A percentile compares a stretch with the other conserved stretches of the same genome.
These are phyloP conservation scores for Ustilago hordei DNA, from an alignment of 1,284 basidiomycete genomes.

Conservation along the genomic window DNA sequence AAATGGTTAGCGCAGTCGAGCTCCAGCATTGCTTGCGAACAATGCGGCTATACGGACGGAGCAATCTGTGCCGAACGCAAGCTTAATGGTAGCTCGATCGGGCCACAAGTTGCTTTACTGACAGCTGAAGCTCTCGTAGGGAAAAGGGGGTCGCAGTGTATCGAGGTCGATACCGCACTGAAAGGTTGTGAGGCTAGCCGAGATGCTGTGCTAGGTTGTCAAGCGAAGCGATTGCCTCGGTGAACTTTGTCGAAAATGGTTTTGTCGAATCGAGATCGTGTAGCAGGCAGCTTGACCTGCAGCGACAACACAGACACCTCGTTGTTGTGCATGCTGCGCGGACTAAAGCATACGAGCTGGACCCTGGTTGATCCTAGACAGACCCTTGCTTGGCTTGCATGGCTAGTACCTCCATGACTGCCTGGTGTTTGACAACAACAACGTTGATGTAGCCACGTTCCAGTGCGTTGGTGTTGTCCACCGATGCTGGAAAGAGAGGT, in stretches of 20 bases:
- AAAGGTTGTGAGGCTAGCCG: conserved; percentile 1
- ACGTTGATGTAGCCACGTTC: too few relatives aligned
- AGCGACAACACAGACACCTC: background rate
- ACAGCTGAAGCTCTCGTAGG: too few relatives aligned
- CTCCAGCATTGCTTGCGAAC: too few relatives aligned
- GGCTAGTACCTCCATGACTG: background rate
- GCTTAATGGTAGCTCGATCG: background rate
- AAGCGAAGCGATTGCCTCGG: conserved; percentile 1
- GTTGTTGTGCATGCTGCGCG: background rate
- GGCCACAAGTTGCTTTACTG: too few relatives aligned
- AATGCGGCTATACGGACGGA: background rate
- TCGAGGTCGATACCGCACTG: background rate
- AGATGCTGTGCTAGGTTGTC: background rate
- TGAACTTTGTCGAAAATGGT: background rate
- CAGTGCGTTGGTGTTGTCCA: too few relatives aligned
- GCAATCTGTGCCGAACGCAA: conserved; percentile 9
- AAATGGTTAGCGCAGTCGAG: background rate
- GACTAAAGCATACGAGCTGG: background rate
- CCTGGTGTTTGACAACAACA: too few relatives aligned
- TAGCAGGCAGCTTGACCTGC: conserved; percentile 7
- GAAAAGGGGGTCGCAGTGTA: too few relatives aligned
- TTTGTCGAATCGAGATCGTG: conserved; percentile 27
- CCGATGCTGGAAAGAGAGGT: background rate
- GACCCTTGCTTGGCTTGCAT: background rate
- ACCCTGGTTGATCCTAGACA: background rate